Base-by-base conservation (phyloP, 1,139 yeast species). In the Suhomyces yuchorum region DNA sequence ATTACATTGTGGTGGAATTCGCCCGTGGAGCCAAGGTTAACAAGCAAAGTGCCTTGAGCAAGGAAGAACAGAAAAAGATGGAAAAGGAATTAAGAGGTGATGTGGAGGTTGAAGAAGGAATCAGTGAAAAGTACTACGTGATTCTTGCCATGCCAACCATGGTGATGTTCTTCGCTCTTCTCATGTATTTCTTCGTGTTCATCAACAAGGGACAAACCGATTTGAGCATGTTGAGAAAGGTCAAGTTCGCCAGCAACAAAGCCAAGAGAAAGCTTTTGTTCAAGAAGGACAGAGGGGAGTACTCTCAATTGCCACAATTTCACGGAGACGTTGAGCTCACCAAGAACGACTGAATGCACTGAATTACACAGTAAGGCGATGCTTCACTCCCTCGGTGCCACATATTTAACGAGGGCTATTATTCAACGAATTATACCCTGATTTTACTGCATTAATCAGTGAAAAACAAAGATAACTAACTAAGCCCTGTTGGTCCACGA, bases 131-230 rank as follows among this genome's bases (percentile, higher is more conserved):
- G 59, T 85, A 87, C 59, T 75, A 84, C 55, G 79, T 82, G 40
- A 72, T 87, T 58, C 68, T 82, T 69, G 73, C 87, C 8, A 77
- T 87, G 62, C 96, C 96, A n/a, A 78, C 88, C 0, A 73, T 79
- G 48, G 89, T 87, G 26, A 66, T 82, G n/a, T 55, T 87, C 24
- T 78, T 84, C 19, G 83, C 78, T 2, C 68, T 84, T 39, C 71
- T 75, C 38, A 83, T 86, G 86, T 86, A 85, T 61, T 57, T 82
- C 49, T 85, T 87, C 62, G 75, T 85, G 11, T 71, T 68, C 56
- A 51, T 78, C 48, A 87, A 84, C 60, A 74, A 71, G 53, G 69
- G 57, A 20, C 49, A 54, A 36, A 58, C 77, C 49, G 85, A 81
- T 55, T 67, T 75, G 52, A 66, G 76, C 39, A 77, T 78, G 51